Base-by-base conservation (phyloP, 768 basidiomycete species). In the Amanita muscaria region DNA sequence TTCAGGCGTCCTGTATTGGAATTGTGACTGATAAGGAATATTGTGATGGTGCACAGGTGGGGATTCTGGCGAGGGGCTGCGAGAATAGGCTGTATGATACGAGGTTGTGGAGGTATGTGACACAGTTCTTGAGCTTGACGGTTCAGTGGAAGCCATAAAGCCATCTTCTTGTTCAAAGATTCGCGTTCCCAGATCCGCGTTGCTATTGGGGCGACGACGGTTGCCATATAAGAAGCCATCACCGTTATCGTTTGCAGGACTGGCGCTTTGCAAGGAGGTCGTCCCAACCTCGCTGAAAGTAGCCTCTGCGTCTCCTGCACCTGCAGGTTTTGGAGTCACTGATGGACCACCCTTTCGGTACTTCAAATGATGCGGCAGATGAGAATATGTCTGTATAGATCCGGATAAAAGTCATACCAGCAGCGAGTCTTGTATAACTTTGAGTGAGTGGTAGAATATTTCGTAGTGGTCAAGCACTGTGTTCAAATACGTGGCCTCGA, bases 381-480 rank as follows among this genome's bases (percentile, higher is more conserved):
- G n/a, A n/a, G n/a, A n/a, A n/a, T n/a, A n/a, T n/a, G n/a, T n/a
- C n/a, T n/a, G n/a, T n/a, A n/a, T n/a, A n/a, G 19, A 14, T 15
- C 15, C 8, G 25, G 2, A 16, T 29, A 40, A 36, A 12, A 11
- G 33, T 42, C 53, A 35, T 40, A 57, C 57, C 5, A 57, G 24
- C 15, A 58, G 15, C 6, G 54, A 56, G 18, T 55, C 47, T 12
- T 35, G 19, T 30, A 65, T 59, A 2, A 52, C 52, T 7, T 50
- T 44, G 9, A 63, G 46, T 10, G 53, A 38, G 47, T 65, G 64
- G 40, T 55, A 49, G 37, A 57, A 64, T 30, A 59, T 50, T 40
- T 62, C 59, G 42, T 63, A 52, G 9, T 55, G 52, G 40, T 58
- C 50, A 9, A 39, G 33, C 1, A 55, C 47, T 24, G 47, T 24